Conservation (phyloP, 345 rosid genomes). For the Salix purpurea region DNA sequence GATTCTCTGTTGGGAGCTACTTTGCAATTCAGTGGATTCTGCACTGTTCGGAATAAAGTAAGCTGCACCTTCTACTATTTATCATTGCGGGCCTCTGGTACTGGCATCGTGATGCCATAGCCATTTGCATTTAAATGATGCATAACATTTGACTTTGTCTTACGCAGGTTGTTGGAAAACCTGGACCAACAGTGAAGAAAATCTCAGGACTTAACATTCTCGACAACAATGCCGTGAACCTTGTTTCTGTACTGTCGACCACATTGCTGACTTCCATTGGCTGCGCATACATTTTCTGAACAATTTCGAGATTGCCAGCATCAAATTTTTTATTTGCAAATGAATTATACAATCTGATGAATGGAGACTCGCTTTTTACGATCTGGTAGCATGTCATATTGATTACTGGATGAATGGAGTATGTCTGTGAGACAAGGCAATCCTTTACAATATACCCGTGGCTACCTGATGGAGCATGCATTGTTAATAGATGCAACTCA, state of each 20-base stretch:
- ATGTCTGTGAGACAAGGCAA: too few species aligned
- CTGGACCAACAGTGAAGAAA: conserved; percentile 88
- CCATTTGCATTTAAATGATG: neutral
- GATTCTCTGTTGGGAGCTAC: conserved; percentile 95
- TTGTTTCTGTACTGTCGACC: conserved; percentile 64
- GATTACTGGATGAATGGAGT: too few species aligned
- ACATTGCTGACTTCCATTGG: conserved; percentile 58
- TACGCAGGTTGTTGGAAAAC: conserved; percentile 83
- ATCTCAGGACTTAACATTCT: conserved; percentile 76
- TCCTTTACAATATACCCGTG: too few species aligned
- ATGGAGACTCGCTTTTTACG: too few species aligned
- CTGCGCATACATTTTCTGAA: conserved; percentile 62
- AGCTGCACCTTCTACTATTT: conserved; percentile 4
- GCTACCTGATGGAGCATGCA: too few species aligned
- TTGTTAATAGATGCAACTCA: too few species aligned
- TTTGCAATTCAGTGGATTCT: conserved; percentile 89
- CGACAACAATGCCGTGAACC: conserved; percentile 90
- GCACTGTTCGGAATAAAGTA: conserved; percentile 87
- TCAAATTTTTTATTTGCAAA: neutral
- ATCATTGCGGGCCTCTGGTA: neutral
- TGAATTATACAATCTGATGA: neutral
- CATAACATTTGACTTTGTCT: neutral
- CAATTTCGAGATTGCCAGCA: neutral
- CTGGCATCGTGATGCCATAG: neutral
- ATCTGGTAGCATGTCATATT: too few species aligned